Evolutionary conservation across 1,284 basidiomycete species (phyloP).

Genomic region (Chalciporus sp.): DNA sequence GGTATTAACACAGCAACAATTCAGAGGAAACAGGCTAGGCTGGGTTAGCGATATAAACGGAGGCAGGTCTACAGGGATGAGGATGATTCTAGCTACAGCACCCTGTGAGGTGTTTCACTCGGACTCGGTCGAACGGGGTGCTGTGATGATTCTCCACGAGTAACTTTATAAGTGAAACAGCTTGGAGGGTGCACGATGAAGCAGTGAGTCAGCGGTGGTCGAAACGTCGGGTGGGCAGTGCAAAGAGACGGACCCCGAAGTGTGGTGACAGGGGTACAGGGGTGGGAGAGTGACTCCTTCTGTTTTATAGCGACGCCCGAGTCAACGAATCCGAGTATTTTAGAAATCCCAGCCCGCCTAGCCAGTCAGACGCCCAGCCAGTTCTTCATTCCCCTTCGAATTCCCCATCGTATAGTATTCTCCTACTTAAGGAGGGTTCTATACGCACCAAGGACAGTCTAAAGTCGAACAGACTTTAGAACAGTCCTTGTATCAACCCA

Average conservation of each 20-base stretch:
- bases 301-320: conserved; percentile 29
- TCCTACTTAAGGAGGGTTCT: conserved; percentile 22
- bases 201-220: conserved; percentile 11
- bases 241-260: conserved; percentile 19
- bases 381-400: neutral
- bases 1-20: neutral
- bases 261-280: conserved; percentile 22
- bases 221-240: conserved; percentile 10
- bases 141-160: no score
- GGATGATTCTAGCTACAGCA: no score
- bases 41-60: neutral
- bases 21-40: neutral
- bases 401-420: conserved; percentile 24
- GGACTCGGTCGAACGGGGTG: no score
- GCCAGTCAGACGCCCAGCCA: conserved; percentile 11
- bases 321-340: conserved; percentile 27
- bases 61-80: neutral
- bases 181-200: no score
- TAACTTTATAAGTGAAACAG: no score
- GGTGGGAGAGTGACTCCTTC: conserved; percentile 29
- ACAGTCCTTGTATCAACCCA: conserved; percentile 21
- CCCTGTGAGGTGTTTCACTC: no score
- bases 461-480: conserved; percentile 36
- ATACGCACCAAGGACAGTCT: conserved; percentile 33
- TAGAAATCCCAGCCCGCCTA: conserved; percentile 7